Conservation (phyloP, 176 grass and related monocot species). For the Rhipidocladum racemiflorum region DNA sequence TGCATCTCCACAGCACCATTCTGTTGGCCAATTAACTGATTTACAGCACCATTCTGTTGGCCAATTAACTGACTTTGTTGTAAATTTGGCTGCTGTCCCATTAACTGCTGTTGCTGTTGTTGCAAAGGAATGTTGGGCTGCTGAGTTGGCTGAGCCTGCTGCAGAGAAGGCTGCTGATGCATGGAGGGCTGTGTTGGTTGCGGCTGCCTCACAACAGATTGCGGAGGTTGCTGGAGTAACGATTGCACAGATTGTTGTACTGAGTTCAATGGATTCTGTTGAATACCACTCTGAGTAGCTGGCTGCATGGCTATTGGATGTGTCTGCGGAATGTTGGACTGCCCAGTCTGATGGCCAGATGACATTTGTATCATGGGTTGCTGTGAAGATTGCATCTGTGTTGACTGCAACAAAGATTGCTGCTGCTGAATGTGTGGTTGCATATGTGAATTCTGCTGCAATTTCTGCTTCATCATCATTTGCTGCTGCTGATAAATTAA, state of each 20-base stretch:
- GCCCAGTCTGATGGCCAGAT: conserved; percentile 57
- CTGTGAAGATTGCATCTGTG: conserved; percentile 67
- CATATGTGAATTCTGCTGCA: conserved; percentile 54
- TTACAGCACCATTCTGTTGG: conserved; percentile 59
- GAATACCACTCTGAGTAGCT: conserved; percentile 46
- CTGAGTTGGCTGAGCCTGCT: conserved; percentile 53
- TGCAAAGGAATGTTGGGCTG: conserved; percentile 67
- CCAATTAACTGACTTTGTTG: conserved; percentile 64
- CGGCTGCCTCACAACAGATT: conserved; percentile 66
- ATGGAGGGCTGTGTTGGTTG: conserved; percentile 64
- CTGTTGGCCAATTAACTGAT: conserved; percentile 65
- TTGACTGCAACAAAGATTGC: conserved; percentile 71
- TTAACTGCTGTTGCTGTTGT: conserved; percentile 55
- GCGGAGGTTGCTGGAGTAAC: conserved; percentile 70
- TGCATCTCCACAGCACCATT: conserved; percentile 61
- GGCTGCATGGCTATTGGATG: conserved; percentile 64
- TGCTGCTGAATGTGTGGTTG: conserved; percentile 74
- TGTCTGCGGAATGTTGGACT: conserved; percentile 53
- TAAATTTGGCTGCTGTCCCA: conserved; percentile 50
- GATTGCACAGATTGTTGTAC: conserved; percentile 71
- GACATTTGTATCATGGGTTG: conserved; percentile 74
- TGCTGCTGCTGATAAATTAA: conserved; percentile 74
- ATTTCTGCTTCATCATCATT: conserved; percentile 56
- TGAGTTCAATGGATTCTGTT: conserved; percentile 65
- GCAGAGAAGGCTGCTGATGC: conserved; percentile 67